Percentiles rank a stretch among this genome's conserved stretches.
Conservation (phyloP, 306 rosid genomes). For the Luffa acutangula region DNA sequence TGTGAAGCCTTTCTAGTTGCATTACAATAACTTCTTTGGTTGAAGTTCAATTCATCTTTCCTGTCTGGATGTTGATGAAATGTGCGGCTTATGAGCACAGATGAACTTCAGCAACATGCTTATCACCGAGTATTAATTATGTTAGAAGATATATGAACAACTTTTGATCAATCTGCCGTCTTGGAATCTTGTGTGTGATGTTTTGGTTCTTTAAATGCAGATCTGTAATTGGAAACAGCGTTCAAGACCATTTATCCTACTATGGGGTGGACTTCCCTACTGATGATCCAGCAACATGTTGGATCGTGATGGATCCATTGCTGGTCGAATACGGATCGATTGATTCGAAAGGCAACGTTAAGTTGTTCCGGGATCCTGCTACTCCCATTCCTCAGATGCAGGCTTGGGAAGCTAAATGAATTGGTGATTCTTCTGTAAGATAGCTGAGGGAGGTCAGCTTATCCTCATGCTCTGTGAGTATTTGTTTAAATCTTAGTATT, state of each 20-base stretch:
- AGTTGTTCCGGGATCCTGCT: slow-evolving; percentile 46
- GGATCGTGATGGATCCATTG: slow-evolving; percentile 49
- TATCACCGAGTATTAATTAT: background rate
- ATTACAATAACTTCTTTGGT: background rate
- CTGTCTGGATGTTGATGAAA: background rate
- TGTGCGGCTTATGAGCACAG: background rate
- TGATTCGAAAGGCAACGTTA: slow-evolving; percentile 55
- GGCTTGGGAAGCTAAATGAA: background rate
- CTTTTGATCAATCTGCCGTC: background rate
- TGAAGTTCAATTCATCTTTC: background rate
- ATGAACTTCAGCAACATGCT: background rate
- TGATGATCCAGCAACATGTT: slow-evolving; percentile 42
- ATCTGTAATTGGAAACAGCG: slow-evolving; percentile 79
- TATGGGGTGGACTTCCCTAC: slow-evolving; percentile 52
- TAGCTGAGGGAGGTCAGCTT: background rate
- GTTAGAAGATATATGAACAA: background rate
- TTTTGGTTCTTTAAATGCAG: slow-evolving; percentile 30
- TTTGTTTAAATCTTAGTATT: background rate
- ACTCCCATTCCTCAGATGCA: slow-evolving; percentile 26
- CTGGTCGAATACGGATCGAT: slow-evolving; percentile 18
- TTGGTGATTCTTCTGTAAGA: background rate
- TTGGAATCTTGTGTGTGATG: background rate
- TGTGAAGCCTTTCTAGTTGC: background rate
- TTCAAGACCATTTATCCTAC: slow-evolving; percentile 62
- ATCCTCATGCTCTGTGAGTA: background rate